Conservation (phyloP, 768 basidiomycete species). For the Naganishia onofrii region DNA sequence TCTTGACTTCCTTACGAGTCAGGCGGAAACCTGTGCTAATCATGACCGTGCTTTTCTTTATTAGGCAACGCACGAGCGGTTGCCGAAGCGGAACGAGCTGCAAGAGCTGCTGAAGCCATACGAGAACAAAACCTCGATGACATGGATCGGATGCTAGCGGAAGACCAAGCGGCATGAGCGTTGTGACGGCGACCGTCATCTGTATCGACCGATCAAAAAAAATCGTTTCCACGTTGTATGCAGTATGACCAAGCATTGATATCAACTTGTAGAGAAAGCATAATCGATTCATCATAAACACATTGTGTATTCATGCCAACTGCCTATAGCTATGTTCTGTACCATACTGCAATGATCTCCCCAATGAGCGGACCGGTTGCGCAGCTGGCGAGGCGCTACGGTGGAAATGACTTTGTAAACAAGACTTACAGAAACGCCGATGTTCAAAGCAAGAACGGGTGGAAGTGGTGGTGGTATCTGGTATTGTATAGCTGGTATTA, state of each 20-base stretch:
- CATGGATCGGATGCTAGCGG: conserved; percentile 42
- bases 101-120: conserved; percentile 20
- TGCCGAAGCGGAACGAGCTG: conserved; percentile 35
- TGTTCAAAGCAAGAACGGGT: no score
- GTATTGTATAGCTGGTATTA: not conserved
- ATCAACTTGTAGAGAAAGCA: not conserved
- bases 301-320: not conserved
- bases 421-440: not conserved
- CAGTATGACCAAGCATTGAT: not conserved
- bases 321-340: not conserved
- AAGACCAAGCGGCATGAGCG: conserved; percentile 40
- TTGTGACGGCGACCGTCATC: no score
- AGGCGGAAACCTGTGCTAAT: conserved; percentile 9
- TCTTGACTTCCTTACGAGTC: not conserved
- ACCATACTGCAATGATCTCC: not conserved
- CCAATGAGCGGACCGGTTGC: no score
- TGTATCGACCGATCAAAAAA: not conserved
- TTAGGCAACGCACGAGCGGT: conserved; percentile 40
- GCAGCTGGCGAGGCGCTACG: no score
- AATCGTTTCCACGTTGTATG: not conserved
- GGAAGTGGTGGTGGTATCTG: no score
- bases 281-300: not conserved
- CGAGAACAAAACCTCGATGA: conserved; percentile 27
- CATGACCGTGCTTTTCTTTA: not conserved
- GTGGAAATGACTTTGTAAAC: not conserved